Conservation (phyloP, 768 basidiomycete genomes). For the Lentinula raphanica region DNA sequence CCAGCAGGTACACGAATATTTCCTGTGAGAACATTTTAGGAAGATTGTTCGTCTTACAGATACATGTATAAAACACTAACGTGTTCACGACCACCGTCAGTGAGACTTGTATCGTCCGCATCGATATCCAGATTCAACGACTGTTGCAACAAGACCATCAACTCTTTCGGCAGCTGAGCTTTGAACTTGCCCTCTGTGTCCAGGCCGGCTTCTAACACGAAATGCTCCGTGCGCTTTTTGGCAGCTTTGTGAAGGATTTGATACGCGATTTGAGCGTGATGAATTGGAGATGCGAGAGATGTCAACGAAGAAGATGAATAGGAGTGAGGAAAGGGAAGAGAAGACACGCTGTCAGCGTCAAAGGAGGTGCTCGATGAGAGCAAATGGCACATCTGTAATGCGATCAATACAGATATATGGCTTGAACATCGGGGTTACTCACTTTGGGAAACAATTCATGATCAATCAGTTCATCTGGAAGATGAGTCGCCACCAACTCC, state of each 20-base stretch:
- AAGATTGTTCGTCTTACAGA: constrained; percentile 1
- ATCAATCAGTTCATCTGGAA: constrained; percentile 59
- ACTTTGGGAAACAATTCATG: constrained; percentile 64
- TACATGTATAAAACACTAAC: constrained; percentile 18
- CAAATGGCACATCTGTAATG: constrained; percentile 70
- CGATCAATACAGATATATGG: background rate
- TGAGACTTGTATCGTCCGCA: constrained; percentile 22
- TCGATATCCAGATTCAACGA: constrained; percentile 30
- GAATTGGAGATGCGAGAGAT: constrained; percentile 32
- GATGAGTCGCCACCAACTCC: constrained; percentile 52
- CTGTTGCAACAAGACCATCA: constrained; percentile 58
- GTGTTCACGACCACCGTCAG: constrained; percentile 31
- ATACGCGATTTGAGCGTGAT: constrained; percentile 67
- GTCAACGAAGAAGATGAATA: constrained; percentile 20
- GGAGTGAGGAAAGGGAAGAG: background rate
- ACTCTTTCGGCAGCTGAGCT: constrained; percentile 58
- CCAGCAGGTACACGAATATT: constrained; percentile 66
- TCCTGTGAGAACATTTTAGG: constrained; percentile 26
- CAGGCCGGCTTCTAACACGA: constrained; percentile 84
- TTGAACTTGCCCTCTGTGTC: constrained; percentile 55
- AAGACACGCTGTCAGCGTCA: background rate
- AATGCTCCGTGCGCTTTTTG: constrained; percentile 67
- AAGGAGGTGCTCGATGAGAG: constrained; percentile 49
- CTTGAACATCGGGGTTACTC: constrained; percentile 7
- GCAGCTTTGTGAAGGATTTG: constrained; percentile 66